phyloP scores from a whole-genome alignment of 1,139 yeast genomes.

The Kodamaea sp. region DNA sequence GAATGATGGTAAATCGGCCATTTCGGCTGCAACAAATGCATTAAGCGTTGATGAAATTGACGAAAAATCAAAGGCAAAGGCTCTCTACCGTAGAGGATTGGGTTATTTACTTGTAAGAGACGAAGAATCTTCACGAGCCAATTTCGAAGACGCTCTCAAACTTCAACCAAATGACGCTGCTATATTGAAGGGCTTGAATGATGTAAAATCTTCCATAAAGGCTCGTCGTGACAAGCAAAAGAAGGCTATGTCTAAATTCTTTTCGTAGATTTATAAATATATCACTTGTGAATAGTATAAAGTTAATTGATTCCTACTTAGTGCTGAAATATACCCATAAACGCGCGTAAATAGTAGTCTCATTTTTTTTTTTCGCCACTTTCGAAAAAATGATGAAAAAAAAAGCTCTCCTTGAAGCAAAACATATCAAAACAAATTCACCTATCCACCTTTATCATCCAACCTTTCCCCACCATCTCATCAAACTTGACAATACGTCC shows the following conservation, averaged over 20 bases:
- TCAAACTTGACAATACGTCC: too few relatives aligned
- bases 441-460: conserved; percentile 9
- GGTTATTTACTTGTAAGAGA: conserved; percentile 65
- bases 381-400: conserved; percentile 13
- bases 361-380: conserved; percentile 13
- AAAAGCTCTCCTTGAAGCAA: conserved; percentile 7
- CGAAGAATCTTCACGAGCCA: conserved; percentile 66
- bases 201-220: conserved; percentile 52
- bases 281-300: background rate
- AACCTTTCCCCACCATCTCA: conserved; percentile 8
- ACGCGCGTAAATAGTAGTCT: background rate
- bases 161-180: conserved; percentile 74
- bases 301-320: background rate
- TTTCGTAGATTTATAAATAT: conserved; percentile 22
- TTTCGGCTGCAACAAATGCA: conserved; percentile 63
- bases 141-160: conserved; percentile 62
- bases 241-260: conserved; percentile 84
- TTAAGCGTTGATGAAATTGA: conserved; percentile 60
- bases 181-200: conserved; percentile 61
- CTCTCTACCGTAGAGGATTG: conserved; percentile 78
- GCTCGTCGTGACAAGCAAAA: conserved; percentile 66
- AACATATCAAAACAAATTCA: conserved; percentile 11
- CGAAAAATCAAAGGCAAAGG: conserved; percentile 74
- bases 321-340: background rate
- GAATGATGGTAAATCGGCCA: conserved; percentile 52